These are phyloP conservation scores for Euphorbia corollata DNA, from an alignment of 441 rosid species.

Conservation along the genomic window DNA sequence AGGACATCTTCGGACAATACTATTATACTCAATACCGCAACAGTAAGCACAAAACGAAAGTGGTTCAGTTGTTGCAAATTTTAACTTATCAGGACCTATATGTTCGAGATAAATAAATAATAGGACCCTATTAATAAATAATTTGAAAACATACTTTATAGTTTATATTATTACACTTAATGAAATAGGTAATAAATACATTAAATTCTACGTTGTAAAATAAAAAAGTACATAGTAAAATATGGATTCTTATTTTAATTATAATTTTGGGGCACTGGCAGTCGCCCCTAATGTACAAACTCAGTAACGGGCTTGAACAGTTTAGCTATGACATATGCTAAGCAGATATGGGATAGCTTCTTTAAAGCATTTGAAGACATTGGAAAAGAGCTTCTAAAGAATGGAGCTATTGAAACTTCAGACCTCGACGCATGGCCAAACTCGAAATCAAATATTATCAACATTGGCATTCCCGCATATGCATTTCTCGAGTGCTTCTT, in stretches of 20 bases:
- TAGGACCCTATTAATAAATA: too few relatives aligned
- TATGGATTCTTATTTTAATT: too few relatives aligned
- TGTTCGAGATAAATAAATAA: too few relatives aligned
- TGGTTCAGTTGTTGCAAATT: not conserved
- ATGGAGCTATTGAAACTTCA: slow-evolving; percentile 8
- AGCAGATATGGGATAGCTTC: slow-evolving; percentile 21
- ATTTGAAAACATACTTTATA: too few relatives aligned
- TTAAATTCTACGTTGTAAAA: too few relatives aligned
- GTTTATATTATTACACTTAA: too few relatives aligned
- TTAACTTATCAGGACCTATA: too few relatives aligned
- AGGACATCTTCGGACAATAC: slow-evolving; percentile 1
- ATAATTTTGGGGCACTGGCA: too few relatives aligned
- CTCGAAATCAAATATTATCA: slow-evolving; percentile 18
- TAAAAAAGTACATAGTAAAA: too few relatives aligned
- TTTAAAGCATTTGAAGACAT: slow-evolving; percentile 20
- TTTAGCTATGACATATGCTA: not conserved
- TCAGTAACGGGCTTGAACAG: too few relatives aligned
- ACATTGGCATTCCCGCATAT: slow-evolving; percentile 23
- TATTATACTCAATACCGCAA: slow-evolving; percentile 6
- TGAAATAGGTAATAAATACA: too few relatives aligned
- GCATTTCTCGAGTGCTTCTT: slow-evolving; percentile 24
- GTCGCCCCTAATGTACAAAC: too few relatives aligned
- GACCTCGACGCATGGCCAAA: slow-evolving; percentile 21
- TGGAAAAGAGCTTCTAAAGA: slow-evolving; percentile 18
- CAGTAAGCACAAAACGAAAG: not conserved